phyloP scores from a whole-genome alignment of 305 asterid species.

The Fraxinus sp. region DNA sequence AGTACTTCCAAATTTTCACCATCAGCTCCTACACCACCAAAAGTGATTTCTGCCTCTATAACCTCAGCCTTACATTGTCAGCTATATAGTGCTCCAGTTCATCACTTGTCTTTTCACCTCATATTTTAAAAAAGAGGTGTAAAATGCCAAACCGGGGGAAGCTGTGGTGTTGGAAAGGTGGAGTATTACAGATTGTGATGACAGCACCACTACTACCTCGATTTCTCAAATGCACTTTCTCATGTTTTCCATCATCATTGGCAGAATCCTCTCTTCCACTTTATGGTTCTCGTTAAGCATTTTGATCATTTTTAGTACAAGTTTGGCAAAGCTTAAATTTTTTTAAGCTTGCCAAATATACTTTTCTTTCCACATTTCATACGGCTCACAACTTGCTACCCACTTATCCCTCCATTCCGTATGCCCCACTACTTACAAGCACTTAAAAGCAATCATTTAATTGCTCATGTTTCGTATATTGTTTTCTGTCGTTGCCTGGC shows the following conservation, averaged over 20 bases:
- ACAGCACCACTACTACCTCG: neutral
- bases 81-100: neutral
- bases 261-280: conserved; percentile 8
- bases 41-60: neutral
- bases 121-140: neutral
- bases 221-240: neutral
- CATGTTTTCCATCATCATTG: neutral
- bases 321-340: neutral
- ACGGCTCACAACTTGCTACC: neutral
- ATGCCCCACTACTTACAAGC: neutral
- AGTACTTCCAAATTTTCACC: neutral
- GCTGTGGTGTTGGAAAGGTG: neutral
- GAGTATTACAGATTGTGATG: neutral
- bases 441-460: neutral
- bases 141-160: neutral
- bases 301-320: neutral
- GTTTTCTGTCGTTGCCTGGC: neutral
- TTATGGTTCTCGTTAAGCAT: neutral
- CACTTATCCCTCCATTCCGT: neutral
- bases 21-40: neutral
- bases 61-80: neutral
- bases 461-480: neutral
- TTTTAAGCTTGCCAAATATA: neutral
- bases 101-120: neutral
- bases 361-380: neutral